A percentile compares a stretch with the other conserved stretches of the same genome.
phyloP scores from a whole-genome alignment of 768 basidiomycete species.

The Lentinula detonsa region DNA sequence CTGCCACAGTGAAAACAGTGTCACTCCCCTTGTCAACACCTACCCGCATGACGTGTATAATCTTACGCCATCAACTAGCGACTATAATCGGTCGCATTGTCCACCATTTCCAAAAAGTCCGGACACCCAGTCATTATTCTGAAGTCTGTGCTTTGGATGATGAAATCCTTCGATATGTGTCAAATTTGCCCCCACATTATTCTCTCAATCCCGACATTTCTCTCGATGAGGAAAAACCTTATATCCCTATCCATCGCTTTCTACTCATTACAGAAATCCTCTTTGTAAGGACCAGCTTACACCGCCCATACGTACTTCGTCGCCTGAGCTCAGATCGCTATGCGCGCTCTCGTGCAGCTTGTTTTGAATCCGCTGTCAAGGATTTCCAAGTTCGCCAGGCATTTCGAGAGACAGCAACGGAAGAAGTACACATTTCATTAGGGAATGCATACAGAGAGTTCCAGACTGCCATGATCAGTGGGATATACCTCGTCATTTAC shows the following conservation, averaged over 20 bases:
- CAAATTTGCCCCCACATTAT: slow-evolving; percentile 74
- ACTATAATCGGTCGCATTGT: slow-evolving; percentile 85
- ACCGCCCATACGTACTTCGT: slow-evolving; percentile 85
- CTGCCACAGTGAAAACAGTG: slow-evolving; percentile 36
- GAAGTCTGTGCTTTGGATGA: slow-evolving; percentile 82
- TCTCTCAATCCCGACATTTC: slow-evolving; percentile 70
- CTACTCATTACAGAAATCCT: slow-evolving; percentile 86
- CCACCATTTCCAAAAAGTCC: slow-evolving; percentile 88
- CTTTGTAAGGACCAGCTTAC: slow-evolving; percentile 77
- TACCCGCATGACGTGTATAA: slow-evolving; percentile 83
- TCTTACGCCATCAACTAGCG: slow-evolving; percentile 78
- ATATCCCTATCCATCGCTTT: slow-evolving; percentile 80
- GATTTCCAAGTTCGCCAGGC: slow-evolving; percentile 76
- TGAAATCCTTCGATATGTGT: slow-evolving; percentile 72
- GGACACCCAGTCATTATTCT: slow-evolving; percentile 70
- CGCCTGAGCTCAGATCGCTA: slow-evolving; percentile 77
- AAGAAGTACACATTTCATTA: slow-evolving; percentile 62
- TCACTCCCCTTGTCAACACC: slow-evolving; percentile 60
- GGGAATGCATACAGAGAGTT: slow-evolving; percentile 85
- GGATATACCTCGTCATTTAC: slow-evolving; percentile 79
- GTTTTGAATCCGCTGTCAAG: slow-evolving; percentile 86
- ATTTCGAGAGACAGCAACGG: slow-evolving; percentile 55
- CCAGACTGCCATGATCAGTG: slow-evolving; percentile 85
- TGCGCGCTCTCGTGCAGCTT: slow-evolving; percentile 73
- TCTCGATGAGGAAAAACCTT: slow-evolving; percentile 59